Evolutionary conservation across 1,284 basidiomycete species (phyloP), one percentile per base, ranked within the genome.

Genomic region (Microbotryum silenes-acaulis): DNA sequence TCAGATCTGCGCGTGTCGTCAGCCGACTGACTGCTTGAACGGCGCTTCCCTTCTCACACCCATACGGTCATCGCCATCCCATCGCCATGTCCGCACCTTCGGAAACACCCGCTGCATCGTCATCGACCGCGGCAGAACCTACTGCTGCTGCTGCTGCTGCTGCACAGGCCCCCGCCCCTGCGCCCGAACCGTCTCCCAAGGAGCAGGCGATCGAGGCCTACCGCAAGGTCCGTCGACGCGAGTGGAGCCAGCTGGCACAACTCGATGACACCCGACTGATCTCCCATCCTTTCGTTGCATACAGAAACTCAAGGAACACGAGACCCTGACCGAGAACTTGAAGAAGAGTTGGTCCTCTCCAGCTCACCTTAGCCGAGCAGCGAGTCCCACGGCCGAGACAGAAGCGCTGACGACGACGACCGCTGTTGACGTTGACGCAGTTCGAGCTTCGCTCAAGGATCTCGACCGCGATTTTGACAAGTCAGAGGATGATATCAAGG

Each of bases 401-500:
- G 16, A 29, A 56, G 9, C 21, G 6, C 23, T 25, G 29, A 59
- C 54, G 18, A 20, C 8, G 20, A 9, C 5, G 5, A 20, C n/a
- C 23, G 27, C 20, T 6, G 6, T 21, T 23, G 16, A 10, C 12
- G 37, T 42, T 42, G 37, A 16, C 37, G 20, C 62, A 68, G 67
- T 68, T 27, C 64, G 67, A 18, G 45, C 62, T 4, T 64, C 62
- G 45, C 57, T 96, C 66, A 91, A 90, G 73, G 86, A 91, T 62
- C 78, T 98, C 16, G 87, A 93, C 74, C 86, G 86, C 72, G 87
- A 88, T 61, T 98, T 86, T 73, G 89, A 87, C 72, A 94, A 96
- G 82, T 96, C 92, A 0, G 96, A 99, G 77, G 92, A 99, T 51
- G 94, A 98, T 74, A 97, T 99, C 78, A 97, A 97, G 78, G 96